Conservation (phyloP, 345 rosid species). For the Garcia nutans region DNA sequence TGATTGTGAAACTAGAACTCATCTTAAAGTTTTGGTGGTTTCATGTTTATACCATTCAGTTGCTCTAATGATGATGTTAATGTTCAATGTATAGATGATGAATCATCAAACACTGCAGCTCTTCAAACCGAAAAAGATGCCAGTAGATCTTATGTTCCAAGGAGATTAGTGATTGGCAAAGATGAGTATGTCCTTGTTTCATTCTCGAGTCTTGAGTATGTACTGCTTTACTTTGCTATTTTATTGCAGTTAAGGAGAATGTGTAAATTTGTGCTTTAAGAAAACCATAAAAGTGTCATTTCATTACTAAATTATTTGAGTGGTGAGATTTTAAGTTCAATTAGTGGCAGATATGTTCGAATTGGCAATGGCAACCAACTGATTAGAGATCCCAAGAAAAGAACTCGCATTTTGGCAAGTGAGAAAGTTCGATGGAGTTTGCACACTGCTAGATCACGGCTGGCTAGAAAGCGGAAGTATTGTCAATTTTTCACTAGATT, state of each 20-base stretch:
- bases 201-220: background rate
- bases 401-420: constrained; percentile 84
- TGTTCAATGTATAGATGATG: constrained; percentile 52
- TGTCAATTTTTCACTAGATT: constrained; percentile 97
- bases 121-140: constrained; percentile 40
- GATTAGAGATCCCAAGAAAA: constrained; percentile 88
- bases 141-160: constrained; percentile 70
- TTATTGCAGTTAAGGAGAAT: background rate
- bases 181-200: constrained; percentile 70
- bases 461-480: constrained; percentile 76
- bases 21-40: background rate
- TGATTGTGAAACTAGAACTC: background rate
- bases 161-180: constrained; percentile 88
- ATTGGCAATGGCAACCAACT: constrained; percentile 96
- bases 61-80: constrained; percentile 3
- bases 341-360: constrained; percentile 76
- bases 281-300: background rate
- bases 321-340: background rate
- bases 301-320: background rate
- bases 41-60: background rate
- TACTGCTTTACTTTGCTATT: background rate
- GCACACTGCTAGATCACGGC: constrained; percentile 81
- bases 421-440: constrained; percentile 97
- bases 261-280: background rate
- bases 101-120: constrained; percentile 41